phyloP scores from a whole-genome alignment of 2,329 filamentous ascomycete genomes.

The Dothistroma septosporum region DNA sequence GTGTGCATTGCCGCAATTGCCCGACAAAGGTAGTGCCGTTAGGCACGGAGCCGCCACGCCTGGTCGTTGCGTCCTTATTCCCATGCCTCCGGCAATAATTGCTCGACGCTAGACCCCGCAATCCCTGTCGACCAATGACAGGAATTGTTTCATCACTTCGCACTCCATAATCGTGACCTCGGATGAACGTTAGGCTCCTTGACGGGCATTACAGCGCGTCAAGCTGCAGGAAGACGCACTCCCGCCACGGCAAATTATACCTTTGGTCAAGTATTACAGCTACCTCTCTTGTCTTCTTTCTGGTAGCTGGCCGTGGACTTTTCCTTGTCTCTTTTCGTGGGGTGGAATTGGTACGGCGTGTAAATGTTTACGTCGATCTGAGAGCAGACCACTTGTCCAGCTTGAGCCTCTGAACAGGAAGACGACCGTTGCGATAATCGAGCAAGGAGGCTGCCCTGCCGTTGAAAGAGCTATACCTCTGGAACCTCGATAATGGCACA shows the following conservation, averaged over 20 bases:
- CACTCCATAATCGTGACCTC: neutral
- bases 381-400: neutral
- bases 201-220: neutral
- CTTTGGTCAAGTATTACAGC: neutral
- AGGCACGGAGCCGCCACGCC: neutral
- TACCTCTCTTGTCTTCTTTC: no score
- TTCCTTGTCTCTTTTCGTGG: neutral
- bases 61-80: neutral
- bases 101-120: neutral
- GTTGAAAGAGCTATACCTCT: neutral
- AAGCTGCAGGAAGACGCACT: neutral
- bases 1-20: conserved; percentile 4
- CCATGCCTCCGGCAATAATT: neutral
- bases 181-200: neutral
- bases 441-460: neutral
- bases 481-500: conserved; percentile 13
- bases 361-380: neutral
- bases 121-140: neutral
- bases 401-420: neutral
- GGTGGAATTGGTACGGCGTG: no score
- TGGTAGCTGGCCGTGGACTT: neutral
- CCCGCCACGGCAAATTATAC: neutral
- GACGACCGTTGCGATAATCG: neutral
- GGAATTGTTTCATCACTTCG: neutral
- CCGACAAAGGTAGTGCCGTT: neutral